Conservation (phyloP, 306 rosid species). For the Cyclanthera cordifolia region DNA sequence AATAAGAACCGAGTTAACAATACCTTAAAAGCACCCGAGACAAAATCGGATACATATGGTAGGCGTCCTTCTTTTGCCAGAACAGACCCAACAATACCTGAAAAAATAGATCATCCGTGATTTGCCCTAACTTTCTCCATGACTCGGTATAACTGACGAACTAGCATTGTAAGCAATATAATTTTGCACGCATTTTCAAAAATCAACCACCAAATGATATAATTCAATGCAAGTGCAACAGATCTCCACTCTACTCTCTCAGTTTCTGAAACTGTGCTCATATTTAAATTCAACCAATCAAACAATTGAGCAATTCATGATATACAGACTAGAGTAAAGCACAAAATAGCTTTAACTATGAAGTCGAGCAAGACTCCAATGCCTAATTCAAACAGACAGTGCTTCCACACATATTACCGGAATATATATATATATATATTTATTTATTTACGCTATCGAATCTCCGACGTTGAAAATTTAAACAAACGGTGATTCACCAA, state of each 20-base stretch:
- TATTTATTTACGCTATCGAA: neutral
- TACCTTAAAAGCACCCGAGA: conserved; percentile 84
- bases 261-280: conserved; percentile 1
- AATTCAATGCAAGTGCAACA: neutral
- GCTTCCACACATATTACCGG: neutral
- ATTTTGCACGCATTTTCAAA: neutral
- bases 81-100: conserved; percentile 76
- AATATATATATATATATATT: too few species aligned
- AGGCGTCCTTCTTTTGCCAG: conserved; percentile 71
- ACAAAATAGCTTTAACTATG: neutral
- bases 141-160: neutral
- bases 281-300: neutral
- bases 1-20: neutral
- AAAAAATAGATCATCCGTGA: neutral
- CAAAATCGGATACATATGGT: conserved; percentile 41
- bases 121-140: neutral
- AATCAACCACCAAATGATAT: neutral
- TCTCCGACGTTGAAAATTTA: neutral
- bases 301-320: neutral
- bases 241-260: neutral
- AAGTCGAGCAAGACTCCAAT: neutral
- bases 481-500: neutral
- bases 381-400: neutral
- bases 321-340: neutral
- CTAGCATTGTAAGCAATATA: neutral